A percentile compares a stretch with the other conserved stretches of the same genome.
Evolutionary conservation across 2,329 filamentous ascomycete genomes (phyloP).

Genomic region (Akanthomyces lecanii): DNA sequence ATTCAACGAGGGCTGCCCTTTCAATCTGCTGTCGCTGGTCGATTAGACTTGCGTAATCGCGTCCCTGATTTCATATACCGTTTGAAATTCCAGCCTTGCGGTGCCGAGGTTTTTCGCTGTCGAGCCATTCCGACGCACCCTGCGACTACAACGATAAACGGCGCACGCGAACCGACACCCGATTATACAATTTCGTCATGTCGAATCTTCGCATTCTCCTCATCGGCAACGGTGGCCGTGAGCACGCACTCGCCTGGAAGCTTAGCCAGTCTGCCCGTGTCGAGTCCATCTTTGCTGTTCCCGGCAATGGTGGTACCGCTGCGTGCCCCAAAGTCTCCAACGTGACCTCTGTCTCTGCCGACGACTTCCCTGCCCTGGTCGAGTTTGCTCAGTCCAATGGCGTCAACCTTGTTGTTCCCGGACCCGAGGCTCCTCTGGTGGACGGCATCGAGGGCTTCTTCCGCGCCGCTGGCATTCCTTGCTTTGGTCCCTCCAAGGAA

Average conservation of each 20-base stretch:
- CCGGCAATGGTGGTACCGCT: constrained; percentile 82
- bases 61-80: not conserved
- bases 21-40: constrained; percentile 1
- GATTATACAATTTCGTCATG: constrained; percentile 21
- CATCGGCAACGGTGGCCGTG: constrained; percentile 88
- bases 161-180: constrained; percentile 1
- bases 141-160: not conserved
- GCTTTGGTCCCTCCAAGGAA: constrained; percentile 79
- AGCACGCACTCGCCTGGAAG: constrained; percentile 95
- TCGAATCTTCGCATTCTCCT: constrained; percentile 66
- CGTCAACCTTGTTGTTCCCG: constrained; percentile 81
- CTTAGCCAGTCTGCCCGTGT: constrained; percentile 76
- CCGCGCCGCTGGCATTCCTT: constrained; percentile 65
- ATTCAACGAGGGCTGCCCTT: not conserved
- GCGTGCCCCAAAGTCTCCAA: constrained; percentile 69
- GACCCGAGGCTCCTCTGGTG: constrained; percentile 90
- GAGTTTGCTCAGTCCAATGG: constrained; percentile 67
- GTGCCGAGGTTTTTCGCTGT: not conserved
- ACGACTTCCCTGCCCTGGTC: constrained; percentile 76
- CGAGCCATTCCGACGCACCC: not conserved
- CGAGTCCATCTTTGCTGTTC: constrained; percentile 73
- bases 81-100: not conserved
- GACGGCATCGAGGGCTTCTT: constrained; percentile 86
- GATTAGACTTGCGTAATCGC: not conserved
- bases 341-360: constrained; percentile 60